These are phyloP conservation scores for Pleurotus platypus DNA, from an alignment of 768 basidiomycete species.

Conservation along the genomic window DNA sequence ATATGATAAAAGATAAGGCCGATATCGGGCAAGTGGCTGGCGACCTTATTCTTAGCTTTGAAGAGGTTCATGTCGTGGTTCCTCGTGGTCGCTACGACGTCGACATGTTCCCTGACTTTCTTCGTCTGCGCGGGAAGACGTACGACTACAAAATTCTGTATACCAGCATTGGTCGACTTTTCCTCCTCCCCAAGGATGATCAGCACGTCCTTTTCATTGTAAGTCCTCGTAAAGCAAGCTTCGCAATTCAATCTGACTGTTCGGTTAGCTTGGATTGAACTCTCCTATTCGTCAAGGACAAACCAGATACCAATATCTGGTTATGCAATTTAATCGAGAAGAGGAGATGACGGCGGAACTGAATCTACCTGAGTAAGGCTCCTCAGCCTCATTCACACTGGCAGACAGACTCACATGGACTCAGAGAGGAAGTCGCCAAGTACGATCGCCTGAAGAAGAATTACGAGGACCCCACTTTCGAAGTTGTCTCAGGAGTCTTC, in stretches of 20 bases:
- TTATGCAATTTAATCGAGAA: conserved; percentile 97
- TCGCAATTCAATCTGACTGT: conserved; percentile 1
- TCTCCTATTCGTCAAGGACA: conserved; percentile 97
- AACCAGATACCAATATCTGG: conserved; percentile 95
- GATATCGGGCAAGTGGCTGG: conserved; percentile 90
- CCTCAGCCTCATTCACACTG: conserved; percentile 10
- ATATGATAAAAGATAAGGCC: conserved; percentile 93
- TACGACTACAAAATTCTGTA: conserved; percentile 99
- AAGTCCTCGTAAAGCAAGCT: conserved; percentile 24
- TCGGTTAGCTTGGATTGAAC: conserved; percentile 74
- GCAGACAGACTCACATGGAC: background rate
- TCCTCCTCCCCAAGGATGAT: conserved; percentile 95
- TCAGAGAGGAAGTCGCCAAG: conserved; percentile 71
- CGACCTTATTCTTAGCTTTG: conserved; percentile 90
- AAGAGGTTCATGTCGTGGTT: conserved; percentile 91
- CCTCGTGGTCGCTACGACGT: conserved; percentile 97
- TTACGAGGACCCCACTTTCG: conserved; percentile 93
- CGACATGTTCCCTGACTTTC: conserved; percentile 94
- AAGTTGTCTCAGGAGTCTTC: conserved; percentile 93
- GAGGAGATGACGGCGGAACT: conserved; percentile 96
- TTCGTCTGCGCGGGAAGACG: conserved; percentile 95
- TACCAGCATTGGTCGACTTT: conserved; percentile 80
- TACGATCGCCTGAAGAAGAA: conserved; percentile 87
- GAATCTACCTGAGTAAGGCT: conserved; percentile 82
- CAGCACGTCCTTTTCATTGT: conserved; percentile 94